Evolutionary conservation across 345 rosid genomes (phyloP).

Genomic region (Populus alba): DNA sequence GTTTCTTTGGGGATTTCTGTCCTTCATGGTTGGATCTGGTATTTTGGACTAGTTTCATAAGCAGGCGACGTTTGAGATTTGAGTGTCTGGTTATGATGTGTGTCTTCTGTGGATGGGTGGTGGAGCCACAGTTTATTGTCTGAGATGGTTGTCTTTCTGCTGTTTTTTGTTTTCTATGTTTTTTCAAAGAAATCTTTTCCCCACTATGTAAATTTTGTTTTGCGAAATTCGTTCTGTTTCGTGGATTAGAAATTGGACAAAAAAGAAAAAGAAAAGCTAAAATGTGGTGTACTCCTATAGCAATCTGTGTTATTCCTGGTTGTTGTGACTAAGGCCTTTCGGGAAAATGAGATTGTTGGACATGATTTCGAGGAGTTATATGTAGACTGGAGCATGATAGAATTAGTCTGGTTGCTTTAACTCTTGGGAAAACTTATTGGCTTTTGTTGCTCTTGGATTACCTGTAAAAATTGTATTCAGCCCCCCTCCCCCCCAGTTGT

Average conservation of each 20-base stretch:
- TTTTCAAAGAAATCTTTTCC: background rate
- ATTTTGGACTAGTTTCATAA: background rate
- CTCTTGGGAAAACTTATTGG: background rate
- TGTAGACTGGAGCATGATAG: background rate
- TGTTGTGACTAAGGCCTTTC: background rate
- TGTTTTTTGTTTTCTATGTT: background rate
- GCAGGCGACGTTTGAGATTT: background rate
- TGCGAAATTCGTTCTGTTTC: slow-evolving; percentile 1
- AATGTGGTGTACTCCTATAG: background rate
- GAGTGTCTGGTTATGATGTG: background rate
- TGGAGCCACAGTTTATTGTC: background rate
- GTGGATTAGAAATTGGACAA: slow-evolving; percentile 9
- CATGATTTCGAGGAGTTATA: background rate
- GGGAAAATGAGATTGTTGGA: background rate
- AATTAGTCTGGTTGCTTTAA: background rate
- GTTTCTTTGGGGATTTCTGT: background rate
- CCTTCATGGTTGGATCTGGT: background rate
- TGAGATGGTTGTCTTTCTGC: background rate
- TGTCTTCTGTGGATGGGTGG: background rate
- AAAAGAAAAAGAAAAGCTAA: background rate
- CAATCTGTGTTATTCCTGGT: background rate
- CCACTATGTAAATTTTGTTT: background rate
- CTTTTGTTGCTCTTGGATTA: too few relatives aligned
- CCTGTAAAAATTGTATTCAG: too few relatives aligned
- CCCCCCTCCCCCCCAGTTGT: background rate